phyloP scores from a whole-genome alignment of 2,329 filamentous ascomycete genomes.

The Sporothrix phasma region DNA sequence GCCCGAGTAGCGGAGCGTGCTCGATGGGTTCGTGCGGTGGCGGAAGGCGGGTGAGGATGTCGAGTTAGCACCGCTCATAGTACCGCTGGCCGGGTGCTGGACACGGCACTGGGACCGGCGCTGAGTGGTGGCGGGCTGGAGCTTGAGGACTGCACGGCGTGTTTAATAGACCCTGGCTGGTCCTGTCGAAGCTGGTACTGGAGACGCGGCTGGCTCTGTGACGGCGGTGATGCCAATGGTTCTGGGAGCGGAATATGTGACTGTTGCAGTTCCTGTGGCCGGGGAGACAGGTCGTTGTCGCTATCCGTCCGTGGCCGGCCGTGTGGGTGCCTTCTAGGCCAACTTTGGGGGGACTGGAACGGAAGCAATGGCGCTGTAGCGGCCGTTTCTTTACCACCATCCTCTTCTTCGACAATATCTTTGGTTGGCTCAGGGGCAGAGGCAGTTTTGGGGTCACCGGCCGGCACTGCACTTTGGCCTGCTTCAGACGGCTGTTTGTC shows the following conservation, averaged over 20 bases:
- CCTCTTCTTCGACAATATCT: background rate
- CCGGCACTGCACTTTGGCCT: background rate
- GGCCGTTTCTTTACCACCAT: background rate
- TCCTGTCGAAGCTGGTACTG: background rate
- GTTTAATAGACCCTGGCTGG: background rate
- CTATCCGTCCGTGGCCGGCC: background rate
- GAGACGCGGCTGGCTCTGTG: background rate
- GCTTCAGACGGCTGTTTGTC: background rate
- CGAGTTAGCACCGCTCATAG: background rate
- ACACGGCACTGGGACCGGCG: background rate
- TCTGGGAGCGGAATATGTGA: background rate
- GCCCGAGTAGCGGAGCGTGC: slow-evolving; percentile 37
- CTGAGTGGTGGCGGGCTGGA: background rate
- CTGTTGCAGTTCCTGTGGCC: background rate
- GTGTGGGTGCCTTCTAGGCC: background rate
- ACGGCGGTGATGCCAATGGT: background rate
- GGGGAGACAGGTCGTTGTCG: background rate
- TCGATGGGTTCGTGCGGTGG: slow-evolving; percentile 30
- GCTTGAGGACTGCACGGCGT: background rate
- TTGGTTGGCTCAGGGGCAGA: background rate
- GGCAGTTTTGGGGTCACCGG: background rate
- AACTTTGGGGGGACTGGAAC: background rate
- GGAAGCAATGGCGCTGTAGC: background rate
- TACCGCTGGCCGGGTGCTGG: slow-evolving; percentile 4
- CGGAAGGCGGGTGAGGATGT: slow-evolving; percentile 14